phyloP scores from a whole-genome alignment of 495 filamentous ascomycete genomes.

The Penicillium bialowiezense region DNA sequence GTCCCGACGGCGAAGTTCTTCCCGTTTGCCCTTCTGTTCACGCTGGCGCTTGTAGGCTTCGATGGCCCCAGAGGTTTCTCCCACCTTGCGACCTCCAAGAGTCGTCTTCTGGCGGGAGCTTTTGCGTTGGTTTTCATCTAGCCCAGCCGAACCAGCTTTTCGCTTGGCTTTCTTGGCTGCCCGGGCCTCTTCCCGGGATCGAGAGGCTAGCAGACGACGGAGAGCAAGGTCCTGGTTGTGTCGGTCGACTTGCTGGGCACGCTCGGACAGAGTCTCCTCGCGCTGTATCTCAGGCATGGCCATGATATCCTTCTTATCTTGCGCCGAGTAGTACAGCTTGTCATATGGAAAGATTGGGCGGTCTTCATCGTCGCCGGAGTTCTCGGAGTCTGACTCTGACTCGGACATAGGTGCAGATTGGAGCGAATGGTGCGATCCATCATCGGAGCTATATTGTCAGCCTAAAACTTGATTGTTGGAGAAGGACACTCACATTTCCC shows the following conservation, averaged over 20 bases:
- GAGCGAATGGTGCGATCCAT: conserved; percentile 70
- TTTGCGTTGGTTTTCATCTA: conserved; percentile 73
- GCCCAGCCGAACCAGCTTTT: conserved; percentile 69
- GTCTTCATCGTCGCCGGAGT: conserved; percentile 49
- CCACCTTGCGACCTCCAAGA: conserved; percentile 72
- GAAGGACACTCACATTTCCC: conserved; percentile 67
- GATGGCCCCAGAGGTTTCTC: conserved; percentile 71
- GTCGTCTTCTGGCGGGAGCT: conserved; percentile 78
- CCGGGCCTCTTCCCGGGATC: conserved; percentile 58
- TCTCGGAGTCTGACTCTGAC: conserved; percentile 55
- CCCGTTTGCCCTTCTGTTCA: conserved; percentile 70
- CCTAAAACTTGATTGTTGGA: conserved; percentile 5
- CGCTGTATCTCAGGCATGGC: conserved; percentile 85
- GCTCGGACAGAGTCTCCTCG: conserved; percentile 84
- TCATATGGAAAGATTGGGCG: conserved; percentile 79
- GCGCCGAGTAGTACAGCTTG: conserved; percentile 73
- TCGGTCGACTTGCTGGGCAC: conserved; percentile 75
- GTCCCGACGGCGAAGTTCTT: conserved; percentile 70
- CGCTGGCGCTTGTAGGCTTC: conserved; percentile 81
- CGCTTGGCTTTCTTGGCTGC: conserved; percentile 71
- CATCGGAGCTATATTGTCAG: conserved; percentile 49
- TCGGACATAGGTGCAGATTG: conserved; percentile 87
- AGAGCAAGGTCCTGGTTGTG: conserved; percentile 79
- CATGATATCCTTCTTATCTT: conserved; percentile 81
- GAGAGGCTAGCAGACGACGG: conserved; percentile 71